Evolutionary conservation across 768 basidiomycete species (phyloP).

Genomic region (Xanthoconium stramineum): DNA sequence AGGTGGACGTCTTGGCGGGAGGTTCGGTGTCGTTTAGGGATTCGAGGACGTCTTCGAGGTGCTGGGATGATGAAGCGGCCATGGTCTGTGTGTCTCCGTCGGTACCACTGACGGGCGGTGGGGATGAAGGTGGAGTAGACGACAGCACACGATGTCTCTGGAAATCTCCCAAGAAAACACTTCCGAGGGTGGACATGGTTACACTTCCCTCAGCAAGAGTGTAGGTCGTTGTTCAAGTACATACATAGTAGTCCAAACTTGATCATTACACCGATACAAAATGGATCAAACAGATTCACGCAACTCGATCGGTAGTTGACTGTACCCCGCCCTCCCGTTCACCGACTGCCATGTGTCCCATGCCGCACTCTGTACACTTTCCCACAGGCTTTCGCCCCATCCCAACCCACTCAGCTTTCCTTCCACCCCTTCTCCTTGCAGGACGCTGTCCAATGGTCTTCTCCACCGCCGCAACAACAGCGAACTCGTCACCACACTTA

Average conservation of each 20-base stretch:
- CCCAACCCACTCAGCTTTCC: constrained; percentile 28
- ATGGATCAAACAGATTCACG: constrained; percentile 26
- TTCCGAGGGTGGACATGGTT: constrained; percentile 57
- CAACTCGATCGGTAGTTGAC: constrained; percentile 72
- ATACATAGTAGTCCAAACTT: neutral
- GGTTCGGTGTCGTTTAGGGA: constrained; percentile 21
- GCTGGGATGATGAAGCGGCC: constrained; percentile 11
- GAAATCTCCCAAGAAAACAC: constrained; percentile 78
- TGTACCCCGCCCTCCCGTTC: constrained; percentile 55
- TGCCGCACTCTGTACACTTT: constrained; percentile 41
- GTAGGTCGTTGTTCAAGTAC: neutral
- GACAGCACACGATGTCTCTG: constrained; percentile 62
- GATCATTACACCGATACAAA: neutral
- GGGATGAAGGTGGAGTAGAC: constrained; percentile 50
- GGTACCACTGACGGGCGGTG: constrained; percentile 26
- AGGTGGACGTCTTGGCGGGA: constrained; percentile 9
- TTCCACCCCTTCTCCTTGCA: constrained; percentile 53
- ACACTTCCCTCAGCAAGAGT: too few species aligned
- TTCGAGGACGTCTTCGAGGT: constrained; percentile 19
- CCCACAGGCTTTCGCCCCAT: constrained; percentile 24
- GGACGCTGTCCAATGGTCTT: constrained; percentile 63
- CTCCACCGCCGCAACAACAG: constrained; percentile 84
- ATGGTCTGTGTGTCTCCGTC: constrained; percentile 14
- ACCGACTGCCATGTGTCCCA: constrained; percentile 48
- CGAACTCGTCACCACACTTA: constrained; percentile 91